Evolutionary conservation across 495 filamentous ascomycete species (phyloP), one percentile per base, ranked within the genome.

Genomic region (Parachaetomium inaequale): DNA sequence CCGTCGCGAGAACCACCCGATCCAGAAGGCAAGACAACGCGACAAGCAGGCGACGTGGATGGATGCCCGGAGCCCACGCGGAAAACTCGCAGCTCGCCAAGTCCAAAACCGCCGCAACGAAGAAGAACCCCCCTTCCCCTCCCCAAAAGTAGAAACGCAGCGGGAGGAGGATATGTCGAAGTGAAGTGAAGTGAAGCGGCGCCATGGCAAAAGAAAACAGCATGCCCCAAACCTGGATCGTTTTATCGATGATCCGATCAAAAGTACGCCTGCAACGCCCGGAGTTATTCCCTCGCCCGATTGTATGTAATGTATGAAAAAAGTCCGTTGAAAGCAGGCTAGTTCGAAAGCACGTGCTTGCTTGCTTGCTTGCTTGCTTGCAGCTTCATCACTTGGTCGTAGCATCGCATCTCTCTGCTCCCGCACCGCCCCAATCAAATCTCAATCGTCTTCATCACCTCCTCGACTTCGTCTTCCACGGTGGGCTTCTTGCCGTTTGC

Each of bases 391-490:
- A 62, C 19, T n/a, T 47, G 47, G 65, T 64, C 58, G 53, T 62
- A 54, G 19, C 36, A 50, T 46, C 4, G 42, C 42, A 17, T 28
- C 34, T 11, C n/a, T 23, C 42, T 17, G 2, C 10, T 46, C 4
- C 42, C 42, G 42, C 14, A 10, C 42, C 42, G 42, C 17, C n/a
- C 19, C 42, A 46, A 46, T 66, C 61, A 85, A 58, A 85, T 85
- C 72, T 85, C 81, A 66, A 85, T 84, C 43, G 79, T 81, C 72
- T 84, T 85, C 81, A 85, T 83, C 25, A 73, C 71, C 51, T 75
- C 79, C 60, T 46, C 42, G 19, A 46, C 14, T 17, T 80, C 80
- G 14, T 71, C 68, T 23, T 74, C 73, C 12, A 62, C 67, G 21
- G 52, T 42, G 2, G 70, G 53, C 59, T 72, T 68, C 70, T 78